Percentiles rank a stretch among this genome's conserved stretches.
phyloP scores from a whole-genome alignment of 2,329 filamentous ascomycete species.

The Pseudogymnoascus sp. region DNA sequence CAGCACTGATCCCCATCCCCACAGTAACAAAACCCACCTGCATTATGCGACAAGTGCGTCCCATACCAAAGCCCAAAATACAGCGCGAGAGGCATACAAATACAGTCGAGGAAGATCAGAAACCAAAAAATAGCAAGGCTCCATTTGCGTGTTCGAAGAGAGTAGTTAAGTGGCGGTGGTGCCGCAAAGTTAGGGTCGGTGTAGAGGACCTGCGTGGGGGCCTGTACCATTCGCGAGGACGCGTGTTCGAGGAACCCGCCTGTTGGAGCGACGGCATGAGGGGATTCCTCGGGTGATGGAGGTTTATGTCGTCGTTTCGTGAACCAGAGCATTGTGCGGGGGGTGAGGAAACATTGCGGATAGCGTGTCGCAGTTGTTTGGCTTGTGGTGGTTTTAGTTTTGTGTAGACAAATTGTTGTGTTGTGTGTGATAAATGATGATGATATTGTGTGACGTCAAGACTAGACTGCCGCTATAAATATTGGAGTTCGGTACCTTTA shows the following conservation, averaged over 20 bases:
- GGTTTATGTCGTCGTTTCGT: neutral
- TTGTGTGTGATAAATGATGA: neutral
- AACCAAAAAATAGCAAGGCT: constrained; percentile 52
- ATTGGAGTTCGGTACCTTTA: neutral
- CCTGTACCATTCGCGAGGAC: neutral
- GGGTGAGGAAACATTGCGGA: neutral
- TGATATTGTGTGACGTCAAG: neutral
- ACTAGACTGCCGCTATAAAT: neutral
- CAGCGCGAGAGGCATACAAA: constrained; percentile 50
- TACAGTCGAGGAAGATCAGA: constrained; percentile 50
- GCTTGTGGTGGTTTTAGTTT: neutral
- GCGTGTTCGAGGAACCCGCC: neutral
- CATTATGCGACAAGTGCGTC: constrained; percentile 32
- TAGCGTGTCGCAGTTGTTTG: neutral
- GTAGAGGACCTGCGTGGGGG: neutral
- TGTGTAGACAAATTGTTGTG: neutral
- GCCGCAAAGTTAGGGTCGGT: neutral
- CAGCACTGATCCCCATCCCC: neutral
- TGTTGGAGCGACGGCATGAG: neutral
- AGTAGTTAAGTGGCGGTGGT: constrained; percentile 11
- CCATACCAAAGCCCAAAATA: constrained; percentile 57
- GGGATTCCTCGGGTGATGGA: neutral
- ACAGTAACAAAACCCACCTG: neutral
- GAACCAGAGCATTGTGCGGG: neutral
- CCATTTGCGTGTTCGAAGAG: constrained; percentile 37